Percentiles rank a stretch among this genome's conserved stretches.
phyloP scores from a whole-genome alignment of 2,329 filamentous ascomycete genomes.

The Didymella glomerata region DNA sequence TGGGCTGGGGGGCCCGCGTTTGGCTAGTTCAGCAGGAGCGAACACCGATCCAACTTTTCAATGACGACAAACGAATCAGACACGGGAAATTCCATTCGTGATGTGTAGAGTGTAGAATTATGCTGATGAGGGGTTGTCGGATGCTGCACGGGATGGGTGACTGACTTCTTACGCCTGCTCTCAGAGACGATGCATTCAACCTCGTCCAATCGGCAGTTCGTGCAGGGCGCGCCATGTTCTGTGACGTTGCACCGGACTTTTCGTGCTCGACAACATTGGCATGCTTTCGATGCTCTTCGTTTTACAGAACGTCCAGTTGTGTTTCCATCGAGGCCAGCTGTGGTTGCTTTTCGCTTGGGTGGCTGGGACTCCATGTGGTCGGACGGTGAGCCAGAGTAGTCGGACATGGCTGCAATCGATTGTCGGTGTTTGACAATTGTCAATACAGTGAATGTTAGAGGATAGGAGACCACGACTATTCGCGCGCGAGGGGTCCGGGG shows the following conservation, averaged over 20 bases:
- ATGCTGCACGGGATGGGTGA: conserved; percentile 43
- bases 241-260: conserved; percentile 96
- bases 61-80: conserved; percentile 36
- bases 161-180: conserved; percentile 86
- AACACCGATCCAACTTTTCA: conserved; percentile 24
- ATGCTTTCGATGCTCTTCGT: conserved; percentile 88
- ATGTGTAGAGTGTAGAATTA: conserved; percentile 8
- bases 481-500: conserved; percentile 40
- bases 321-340: conserved; percentile 62
- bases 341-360: conserved; percentile 67
- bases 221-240: conserved; percentile 83
- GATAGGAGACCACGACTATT: conserved; percentile 25
- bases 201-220: conserved; percentile 83
- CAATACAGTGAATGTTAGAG: conserved; percentile 27
- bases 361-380: conserved; percentile 44
- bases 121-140: conserved; percentile 32
- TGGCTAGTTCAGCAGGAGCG: conserved; percentile 33
- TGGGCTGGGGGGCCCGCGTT: conserved; percentile 27
- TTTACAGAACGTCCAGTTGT: conserved; percentile 69
- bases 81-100: conserved; percentile 5
- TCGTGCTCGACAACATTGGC: conserved; percentile 84
- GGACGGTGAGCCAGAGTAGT: conserved; percentile 49
- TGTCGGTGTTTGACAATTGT: conserved; percentile 23
- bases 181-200: conserved; percentile 74
- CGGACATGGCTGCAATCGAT: conserved; percentile 46